Evolutionary conservation across 2,329 filamentous ascomycete genomes (phyloP).

Genomic region (Exophiala xenobiotica): DNA sequence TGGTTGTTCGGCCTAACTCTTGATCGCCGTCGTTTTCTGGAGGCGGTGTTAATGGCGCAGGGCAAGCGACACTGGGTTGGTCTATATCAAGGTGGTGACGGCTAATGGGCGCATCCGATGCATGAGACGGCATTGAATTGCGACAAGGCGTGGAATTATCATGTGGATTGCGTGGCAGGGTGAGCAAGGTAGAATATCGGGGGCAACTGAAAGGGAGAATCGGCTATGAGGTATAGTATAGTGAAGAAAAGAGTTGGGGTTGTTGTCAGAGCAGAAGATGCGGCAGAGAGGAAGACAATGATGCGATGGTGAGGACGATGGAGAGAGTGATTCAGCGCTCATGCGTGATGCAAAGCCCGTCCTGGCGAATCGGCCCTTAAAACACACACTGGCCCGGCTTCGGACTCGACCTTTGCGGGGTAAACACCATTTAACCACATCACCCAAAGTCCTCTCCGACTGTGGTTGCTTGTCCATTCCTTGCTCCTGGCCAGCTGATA

Average conservation of each 20-base stretch:
- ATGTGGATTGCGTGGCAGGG: slow-evolving; percentile 19
- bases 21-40: slow-evolving; percentile 19
- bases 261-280: slow-evolving; percentile 10
- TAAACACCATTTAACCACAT: background rate
- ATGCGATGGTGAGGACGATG: slow-evolving; percentile 14
- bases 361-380: too few relatives aligned
- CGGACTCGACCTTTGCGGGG: slow-evolving; percentile 10
- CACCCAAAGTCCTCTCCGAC: background rate
- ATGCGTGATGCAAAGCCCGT: too few relatives aligned
- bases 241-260: background rate
- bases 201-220: too few relatives aligned
- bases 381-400: slow-evolving; percentile 5
- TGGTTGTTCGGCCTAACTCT: slow-evolving; percentile 2
- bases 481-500: too few relatives aligned
- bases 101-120: slow-evolving; percentile 18
- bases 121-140: slow-evolving; percentile 31
- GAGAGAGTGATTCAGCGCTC: slow-evolving; percentile 2
- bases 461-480: too few relatives aligned
- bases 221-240: too few relatives aligned
- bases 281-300: slow-evolving; percentile 6
- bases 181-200: background rate
- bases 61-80: slow-evolving; percentile 20
- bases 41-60: slow-evolving; percentile 25
- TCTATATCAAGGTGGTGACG: slow-evolving; percentile 18
- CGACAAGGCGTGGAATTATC: slow-evolving; percentile 21